phyloP scores from a whole-genome alignment of 805 yeast genomes.

The Saccharomycopsis vini region DNA sequence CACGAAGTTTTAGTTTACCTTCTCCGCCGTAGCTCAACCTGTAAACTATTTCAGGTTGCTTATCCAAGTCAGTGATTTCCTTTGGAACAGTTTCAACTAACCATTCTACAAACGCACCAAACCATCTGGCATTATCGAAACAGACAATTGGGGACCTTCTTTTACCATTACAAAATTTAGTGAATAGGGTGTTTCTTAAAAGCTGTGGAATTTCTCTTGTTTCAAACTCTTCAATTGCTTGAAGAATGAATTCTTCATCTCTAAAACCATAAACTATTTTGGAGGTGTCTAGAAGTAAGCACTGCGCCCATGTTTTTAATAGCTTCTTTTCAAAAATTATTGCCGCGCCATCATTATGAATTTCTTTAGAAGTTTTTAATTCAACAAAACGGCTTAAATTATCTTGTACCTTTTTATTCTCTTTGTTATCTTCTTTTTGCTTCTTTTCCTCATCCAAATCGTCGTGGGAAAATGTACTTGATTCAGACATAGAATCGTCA shows the following conservation, averaged over 20 bases:
- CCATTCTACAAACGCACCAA: constrained; percentile 82
- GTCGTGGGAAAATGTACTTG: no score
- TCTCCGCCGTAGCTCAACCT: constrained; percentile 48
- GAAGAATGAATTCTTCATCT: constrained; percentile 57
- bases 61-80: background rate
- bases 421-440: constrained; percentile 34
- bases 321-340: constrained; percentile 67
- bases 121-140: constrained; percentile 73
- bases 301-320: constrained; percentile 85
- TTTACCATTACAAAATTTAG: constrained; percentile 27
- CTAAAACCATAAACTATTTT: constrained; percentile 79
- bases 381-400: constrained; percentile 73
- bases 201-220: constrained; percentile 73
- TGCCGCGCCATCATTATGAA: constrained; percentile 50
- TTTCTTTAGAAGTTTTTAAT: constrained; percentile 59
- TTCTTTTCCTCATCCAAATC: no score
- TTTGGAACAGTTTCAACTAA: constrained; percentile 45
- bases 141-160: constrained; percentile 50
- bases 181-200: constrained; percentile 42
- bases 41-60: constrained; percentile 33
- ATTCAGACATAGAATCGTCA: constrained; percentile 63
- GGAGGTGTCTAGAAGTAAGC: constrained; percentile 81
- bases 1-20: constrained; percentile 39
- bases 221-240: constrained; percentile 62
- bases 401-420: constrained; percentile 21